Evolutionary conservation across 352 stramenopile genomes (phyloP).

Genomic region (Phytopythium boreale): DNA sequence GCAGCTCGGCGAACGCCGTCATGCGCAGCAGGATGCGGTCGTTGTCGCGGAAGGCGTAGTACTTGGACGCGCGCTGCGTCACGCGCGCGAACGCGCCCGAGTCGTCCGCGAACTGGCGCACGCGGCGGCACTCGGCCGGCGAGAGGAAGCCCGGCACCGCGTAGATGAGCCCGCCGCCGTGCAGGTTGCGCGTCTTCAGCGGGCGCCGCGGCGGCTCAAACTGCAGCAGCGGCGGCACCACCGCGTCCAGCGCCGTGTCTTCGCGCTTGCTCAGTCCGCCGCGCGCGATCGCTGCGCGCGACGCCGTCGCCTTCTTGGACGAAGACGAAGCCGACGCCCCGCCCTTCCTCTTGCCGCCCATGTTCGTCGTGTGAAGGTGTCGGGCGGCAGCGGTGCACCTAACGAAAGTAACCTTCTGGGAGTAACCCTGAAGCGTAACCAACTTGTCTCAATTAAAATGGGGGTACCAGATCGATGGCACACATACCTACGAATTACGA

Average conservation of each 20-base stretch:
- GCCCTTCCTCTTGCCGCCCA: background rate
- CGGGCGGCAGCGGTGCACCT: too few relatives aligned
- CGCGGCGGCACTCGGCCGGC: slow-evolving; percentile 50
- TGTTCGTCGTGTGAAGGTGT: background rate
- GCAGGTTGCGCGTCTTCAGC: slow-evolving; percentile 34
- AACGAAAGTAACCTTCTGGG: too few relatives aligned
- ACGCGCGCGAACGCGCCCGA: slow-evolving; percentile 59
- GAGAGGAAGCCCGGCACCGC: slow-evolving; percentile 62
- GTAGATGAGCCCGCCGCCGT: slow-evolving; percentile 60
- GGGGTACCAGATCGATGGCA: too few relatives aligned
- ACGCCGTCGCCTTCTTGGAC: slow-evolving; percentile 5
- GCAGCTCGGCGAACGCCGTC: slow-evolving; percentile 55
- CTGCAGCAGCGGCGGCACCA: slow-evolving; percentile 37
- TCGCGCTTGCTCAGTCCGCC: slow-evolving; percentile 4
- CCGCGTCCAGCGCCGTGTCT: slow-evolving; percentile 17
- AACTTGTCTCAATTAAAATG: too few relatives aligned
- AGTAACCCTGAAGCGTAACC: too few relatives aligned
- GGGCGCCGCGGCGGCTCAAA: slow-evolving; percentile 37
- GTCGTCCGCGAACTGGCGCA: slow-evolving; percentile 51
- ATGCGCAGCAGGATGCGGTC: slow-evolving; percentile 63
- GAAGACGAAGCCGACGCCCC: background rate
- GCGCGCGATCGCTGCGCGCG: background rate
- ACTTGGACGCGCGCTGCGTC: slow-evolving; percentile 57
- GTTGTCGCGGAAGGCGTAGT: slow-evolving; percentile 79
- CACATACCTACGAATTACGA: too few relatives aligned